Conservation (phyloP, 2,329 filamentous ascomycete genomes). For the Dactylonectria estremocensis region DNA sequence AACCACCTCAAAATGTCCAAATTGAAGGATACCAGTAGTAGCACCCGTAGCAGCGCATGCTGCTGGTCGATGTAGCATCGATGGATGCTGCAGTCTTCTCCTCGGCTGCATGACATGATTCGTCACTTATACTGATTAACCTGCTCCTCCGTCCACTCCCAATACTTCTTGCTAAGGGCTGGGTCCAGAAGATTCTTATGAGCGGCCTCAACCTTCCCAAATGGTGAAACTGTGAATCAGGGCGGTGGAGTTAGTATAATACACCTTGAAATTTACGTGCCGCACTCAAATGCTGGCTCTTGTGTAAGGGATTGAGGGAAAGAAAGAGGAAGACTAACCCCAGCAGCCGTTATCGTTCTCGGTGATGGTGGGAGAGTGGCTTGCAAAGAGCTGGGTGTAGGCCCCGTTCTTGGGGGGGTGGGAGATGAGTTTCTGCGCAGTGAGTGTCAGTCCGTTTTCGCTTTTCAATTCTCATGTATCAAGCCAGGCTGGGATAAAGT, state of each 20-base stretch:
- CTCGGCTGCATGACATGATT: too few relatives aligned
- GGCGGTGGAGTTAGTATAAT: too few relatives aligned
- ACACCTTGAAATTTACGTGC: too few relatives aligned
- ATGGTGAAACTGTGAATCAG: too few relatives aligned
- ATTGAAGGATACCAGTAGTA: too few relatives aligned
- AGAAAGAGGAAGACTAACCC: too few relatives aligned
- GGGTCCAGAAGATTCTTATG: slow-evolving; percentile 4
- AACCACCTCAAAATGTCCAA: neutral
- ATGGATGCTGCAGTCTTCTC: too few relatives aligned
- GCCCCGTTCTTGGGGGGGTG: slow-evolving; percentile 53
- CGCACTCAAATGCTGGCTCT: too few relatives aligned
- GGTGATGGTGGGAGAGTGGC: slow-evolving; percentile 38
- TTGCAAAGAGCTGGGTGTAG: slow-evolving; percentile 62
- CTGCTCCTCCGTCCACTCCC: slow-evolving; percentile 17
- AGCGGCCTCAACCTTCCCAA: neutral
- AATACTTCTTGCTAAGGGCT: slow-evolving; percentile 1
- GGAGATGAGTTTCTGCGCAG: slow-evolving; percentile 6
- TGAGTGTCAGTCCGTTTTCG: neutral
- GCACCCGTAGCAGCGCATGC: too few relatives aligned
- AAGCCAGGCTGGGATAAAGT: neutral
- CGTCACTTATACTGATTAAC: neutral
- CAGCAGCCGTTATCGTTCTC: slow-evolving; percentile 18
- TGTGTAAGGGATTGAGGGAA: too few relatives aligned
- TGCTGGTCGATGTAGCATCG: too few relatives aligned
- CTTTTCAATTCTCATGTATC: neutral